phyloP scores from a whole-genome alignment of 108 stramenopile species.

The Fragilaria crotonensis region DNA sequence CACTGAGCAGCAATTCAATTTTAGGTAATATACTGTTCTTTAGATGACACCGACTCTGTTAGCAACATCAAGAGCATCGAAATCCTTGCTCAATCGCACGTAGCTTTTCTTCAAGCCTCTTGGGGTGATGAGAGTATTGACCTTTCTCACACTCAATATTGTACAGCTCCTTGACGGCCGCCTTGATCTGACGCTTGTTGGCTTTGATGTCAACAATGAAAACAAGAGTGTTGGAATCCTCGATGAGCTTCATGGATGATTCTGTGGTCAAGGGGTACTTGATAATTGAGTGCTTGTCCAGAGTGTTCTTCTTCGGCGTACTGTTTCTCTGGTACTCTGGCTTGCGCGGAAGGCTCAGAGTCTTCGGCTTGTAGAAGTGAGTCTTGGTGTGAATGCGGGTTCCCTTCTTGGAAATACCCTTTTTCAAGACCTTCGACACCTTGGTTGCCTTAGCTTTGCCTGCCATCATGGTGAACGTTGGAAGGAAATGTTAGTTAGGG shows the following conservation, averaged over 20 bases:
- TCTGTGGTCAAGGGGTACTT: conserved; percentile 98
- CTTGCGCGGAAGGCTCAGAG: conserved; percentile 75
- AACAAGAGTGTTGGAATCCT: conserved; percentile 99
- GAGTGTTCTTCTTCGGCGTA: conserved; percentile 64
- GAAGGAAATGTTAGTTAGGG: background rate
- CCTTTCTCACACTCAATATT: conserved; percentile 95
- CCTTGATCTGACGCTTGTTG: conserved; percentile 99
- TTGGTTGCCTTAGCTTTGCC: conserved; percentile 73
- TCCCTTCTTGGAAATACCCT: conserved; percentile 92
- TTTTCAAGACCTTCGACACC: conserved; percentile 84
- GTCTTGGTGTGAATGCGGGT: conserved; percentile 97
- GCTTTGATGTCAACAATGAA: conserved; percentile 98
- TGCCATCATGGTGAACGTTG: background rate
- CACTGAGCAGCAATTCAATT: no score
- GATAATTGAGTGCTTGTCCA: conserved; percentile 88
- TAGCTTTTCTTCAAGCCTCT: conserved; percentile 99
- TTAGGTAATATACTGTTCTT: conserved; percentile 24
- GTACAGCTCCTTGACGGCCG: conserved; percentile 95
- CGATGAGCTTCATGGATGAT: conserved; percentile 99
- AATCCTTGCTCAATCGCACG: conserved; percentile 95
- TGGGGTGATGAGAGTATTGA: conserved; percentile 99
- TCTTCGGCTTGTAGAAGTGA: conserved; percentile 98
- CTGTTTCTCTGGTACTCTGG: conserved; percentile 86
- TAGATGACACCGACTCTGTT: conserved; percentile 99
- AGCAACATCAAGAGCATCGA: conserved; percentile 98